Base-by-base conservation (phyloP, 768 basidiomycete species). In the Pisolithus orientalis region DNA sequence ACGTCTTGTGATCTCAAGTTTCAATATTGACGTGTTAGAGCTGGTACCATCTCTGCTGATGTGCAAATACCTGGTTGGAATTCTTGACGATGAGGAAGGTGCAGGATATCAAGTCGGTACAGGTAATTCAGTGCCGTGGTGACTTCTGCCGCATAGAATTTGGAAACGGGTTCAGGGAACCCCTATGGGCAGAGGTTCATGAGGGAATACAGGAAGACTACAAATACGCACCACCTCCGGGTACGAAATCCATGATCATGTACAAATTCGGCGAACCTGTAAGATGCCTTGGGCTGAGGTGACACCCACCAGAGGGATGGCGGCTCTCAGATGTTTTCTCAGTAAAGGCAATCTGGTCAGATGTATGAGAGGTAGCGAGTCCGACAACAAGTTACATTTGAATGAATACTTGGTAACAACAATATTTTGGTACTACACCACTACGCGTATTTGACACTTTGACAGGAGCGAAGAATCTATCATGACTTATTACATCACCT, bases 191-290 rank as follows among this genome's bases (percentile, higher is more conserved):
- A 39, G 16, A 21, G 21, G 34, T 62, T 45, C 53, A 48, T 42
- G 65, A 46, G 40, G 40, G 51, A 56, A 58, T 14, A 60, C 47
- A 43, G n/a, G 61, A 55, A 17, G 54, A 13, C 51, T 28, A 62
- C 32, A 43, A 54, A 8, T 11, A 74, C 83, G 58, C 40, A 93
- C 92, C 65, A 14, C 96, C 96, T 6, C 96, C 96, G 4, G 94
- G 90, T 2, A 92, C 92, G 68, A 90, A 97, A 73, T 86, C 94
- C 83, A 98, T 90, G 51, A 98, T 87, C 91, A 99, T 95, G 75
- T 97, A 99, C 13, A 98, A 78, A 67, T 97, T 98, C 90, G 44
- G 74, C 59, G 21, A 93, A 76, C 28, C 80, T 78, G 67, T 91
- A 92, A 16, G 75, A 76, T 25, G 83, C 87, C 59, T 81, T 84